A percentile compares a stretch with the other conserved stretches of the same genome.
Evolutionary conservation across 2,329 filamentous ascomycete species (phyloP).

Genomic region (Claviceps pazoutovae): DNA sequence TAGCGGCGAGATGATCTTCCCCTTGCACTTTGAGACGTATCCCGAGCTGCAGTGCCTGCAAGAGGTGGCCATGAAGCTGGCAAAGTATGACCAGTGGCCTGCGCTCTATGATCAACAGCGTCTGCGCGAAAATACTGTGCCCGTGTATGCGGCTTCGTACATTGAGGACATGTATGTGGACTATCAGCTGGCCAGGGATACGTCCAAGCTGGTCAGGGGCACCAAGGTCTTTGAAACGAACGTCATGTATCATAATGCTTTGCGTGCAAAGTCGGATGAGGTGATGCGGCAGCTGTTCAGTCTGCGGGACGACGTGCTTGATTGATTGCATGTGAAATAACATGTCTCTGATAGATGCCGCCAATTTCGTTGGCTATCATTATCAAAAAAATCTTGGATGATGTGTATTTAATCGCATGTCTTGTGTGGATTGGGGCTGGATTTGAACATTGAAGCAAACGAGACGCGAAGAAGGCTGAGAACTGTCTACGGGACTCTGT

Average conservation of each 20-base stretch:
- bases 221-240: slow-evolving; percentile 79
- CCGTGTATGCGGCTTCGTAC: slow-evolving; percentile 74
- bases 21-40: slow-evolving; percentile 72
- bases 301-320: slow-evolving; percentile 54
- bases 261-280: slow-evolving; percentile 60
- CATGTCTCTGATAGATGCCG: background rate
- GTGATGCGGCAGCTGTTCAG: slow-evolving; percentile 64
- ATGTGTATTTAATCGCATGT: too few relatives aligned
- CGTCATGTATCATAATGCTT: slow-evolving; percentile 71
- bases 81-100: slow-evolving; percentile 55
- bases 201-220: slow-evolving; percentile 58
- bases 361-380: too few relatives aligned
- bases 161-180: slow-evolving; percentile 91
- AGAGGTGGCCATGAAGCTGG: slow-evolving; percentile 57
- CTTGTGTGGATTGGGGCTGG: background rate
- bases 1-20: slow-evolving; percentile 86
- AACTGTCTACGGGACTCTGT: background rate
- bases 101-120: slow-evolving; percentile 61
- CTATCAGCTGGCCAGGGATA: slow-evolving; percentile 56
- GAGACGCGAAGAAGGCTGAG: background rate
- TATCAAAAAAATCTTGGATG: too few relatives aligned
- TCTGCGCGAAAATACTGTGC: slow-evolving; percentile 63
- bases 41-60: slow-evolving; percentile 58
- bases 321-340: slow-evolving; percentile 22
- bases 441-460: background rate